Percentiles rank a stretch among this genome's conserved stretches.
Evolutionary conservation across 768 basidiomycete genomes (phyloP).

Genomic region (Termitomyces sp.): DNA sequence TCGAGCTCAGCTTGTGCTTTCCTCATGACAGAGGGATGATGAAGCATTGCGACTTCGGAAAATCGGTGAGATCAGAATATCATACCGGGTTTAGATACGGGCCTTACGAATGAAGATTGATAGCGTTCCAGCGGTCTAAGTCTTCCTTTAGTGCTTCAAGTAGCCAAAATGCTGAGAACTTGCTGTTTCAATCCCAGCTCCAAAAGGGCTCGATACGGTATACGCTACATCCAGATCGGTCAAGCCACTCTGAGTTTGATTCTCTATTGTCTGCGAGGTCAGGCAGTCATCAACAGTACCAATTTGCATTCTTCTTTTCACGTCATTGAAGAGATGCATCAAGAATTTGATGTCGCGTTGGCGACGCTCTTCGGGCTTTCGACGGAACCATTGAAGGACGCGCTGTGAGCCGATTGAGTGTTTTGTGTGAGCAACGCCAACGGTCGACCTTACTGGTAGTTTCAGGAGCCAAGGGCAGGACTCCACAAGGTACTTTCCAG

Average conservation of each 20-base stretch:
- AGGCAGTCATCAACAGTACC: constrained; percentile 36
- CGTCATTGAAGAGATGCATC: constrained; percentile 34
- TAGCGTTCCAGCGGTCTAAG: not conserved
- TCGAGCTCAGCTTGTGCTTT: constrained; percentile 15
- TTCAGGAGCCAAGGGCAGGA: constrained; percentile 41
- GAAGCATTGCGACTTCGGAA: constrained; percentile 10
- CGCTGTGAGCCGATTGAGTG: constrained; percentile 16
- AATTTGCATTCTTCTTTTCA: constrained; percentile 32
- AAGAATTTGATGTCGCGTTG: constrained; percentile 34
- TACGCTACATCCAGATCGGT: constrained; percentile 38
- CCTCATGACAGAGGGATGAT: constrained; percentile 17
- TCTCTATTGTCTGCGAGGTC: constrained; percentile 29
- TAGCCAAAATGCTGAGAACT: not conserved
- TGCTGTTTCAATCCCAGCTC: constrained; percentile 35
- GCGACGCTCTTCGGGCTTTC: constrained; percentile 31
- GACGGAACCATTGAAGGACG: constrained; percentile 37
- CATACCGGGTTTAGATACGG: not conserved
- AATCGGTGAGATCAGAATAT: not conserved
- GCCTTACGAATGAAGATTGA: constrained; percentile 8
- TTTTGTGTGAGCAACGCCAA: not conserved
- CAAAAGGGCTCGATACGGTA: constrained; percentile 38
- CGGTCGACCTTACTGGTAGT: constrained; percentile 27
- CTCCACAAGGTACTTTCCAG: constrained; percentile 45
- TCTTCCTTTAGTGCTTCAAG: not conserved
- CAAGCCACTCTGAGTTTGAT: constrained; percentile 32